Base-by-base conservation (phyloP, 139 green algal species). In the Chlorella sorokiniana region DNA sequence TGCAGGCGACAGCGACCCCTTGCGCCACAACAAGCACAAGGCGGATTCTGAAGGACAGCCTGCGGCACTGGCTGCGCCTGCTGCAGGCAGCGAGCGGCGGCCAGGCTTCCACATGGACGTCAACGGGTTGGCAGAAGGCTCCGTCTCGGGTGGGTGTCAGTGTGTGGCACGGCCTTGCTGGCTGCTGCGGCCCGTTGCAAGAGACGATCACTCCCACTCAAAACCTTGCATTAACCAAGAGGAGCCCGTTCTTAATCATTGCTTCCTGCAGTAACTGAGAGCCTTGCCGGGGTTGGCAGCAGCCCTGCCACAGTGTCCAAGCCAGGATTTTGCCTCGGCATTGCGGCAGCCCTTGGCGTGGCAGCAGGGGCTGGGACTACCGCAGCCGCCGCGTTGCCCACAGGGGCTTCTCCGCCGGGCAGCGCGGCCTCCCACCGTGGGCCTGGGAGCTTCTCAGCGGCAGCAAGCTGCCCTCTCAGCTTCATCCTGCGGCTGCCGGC, bases 71-170 rank as follows among this genome's bases (percentile, higher is more conserved):
- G 61, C 76, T 27, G 56, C 59, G 8, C 22, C 7, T 16, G 51
- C 25, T 44, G 72, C 33, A 40, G 72, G 23, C 33, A 22, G 8
- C 9, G 35, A 20, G n/a, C 65, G 42, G 41, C 76, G 62, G 1
- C 76, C 61, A 2, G 76, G 61, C 31, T 81, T 81, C 61, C 61
- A 33, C 42, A 27, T 81, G 59, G 52, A 79, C 14, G 40, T 79
- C 9, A 79, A 69, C 29, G 35, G 42, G 8, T 38, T 79, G 73
- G 73, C 73, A 31, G 73, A 79, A 27, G 37, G 40, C 37, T 79
- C 73, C 0, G 73, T 69, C 25, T 79, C 73, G 29, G 73, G 73
- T 68, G 35, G 38, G 73, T 29, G 64, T 3, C 35, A 35, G 65
- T 56, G 16, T 56, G 48, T 16, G 48, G 48, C 48, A 56, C 48